Percentiles rank a stretch among this genome's conserved stretches.
Conservation (phyloP, 1,284 basidiomycete genomes). For the Cutaneotrichosporon mucoides region DNA sequence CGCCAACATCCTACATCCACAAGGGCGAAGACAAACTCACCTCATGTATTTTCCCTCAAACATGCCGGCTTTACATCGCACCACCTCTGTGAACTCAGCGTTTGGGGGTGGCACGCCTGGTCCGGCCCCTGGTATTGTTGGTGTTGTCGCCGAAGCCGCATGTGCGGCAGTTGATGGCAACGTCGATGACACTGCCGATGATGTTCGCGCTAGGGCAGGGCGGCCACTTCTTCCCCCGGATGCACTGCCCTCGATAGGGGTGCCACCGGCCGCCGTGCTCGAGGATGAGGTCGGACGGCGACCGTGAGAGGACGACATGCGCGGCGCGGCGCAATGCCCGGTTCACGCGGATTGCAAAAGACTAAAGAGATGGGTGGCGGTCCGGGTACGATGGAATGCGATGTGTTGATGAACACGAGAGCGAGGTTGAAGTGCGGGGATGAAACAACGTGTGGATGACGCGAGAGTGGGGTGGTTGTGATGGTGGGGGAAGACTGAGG, state of each 20-base stretch:
- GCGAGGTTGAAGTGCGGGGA: neutral
- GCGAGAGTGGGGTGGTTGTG: too few species aligned
- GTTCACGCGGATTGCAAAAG: neutral
- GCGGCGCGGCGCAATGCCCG: neutral
- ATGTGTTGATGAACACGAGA: too few species aligned
- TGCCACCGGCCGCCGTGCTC: neutral
- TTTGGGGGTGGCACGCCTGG: neutral
- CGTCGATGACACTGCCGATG: neutral
- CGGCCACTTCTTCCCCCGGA: too few species aligned
- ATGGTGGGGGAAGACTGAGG: too few species aligned
- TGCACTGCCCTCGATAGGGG: too few species aligned
- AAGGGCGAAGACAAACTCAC: slow-evolving; percentile 13
- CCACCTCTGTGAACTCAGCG: neutral
- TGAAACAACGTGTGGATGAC: neutral
- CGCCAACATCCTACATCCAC: neutral
- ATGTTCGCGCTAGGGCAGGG: neutral
- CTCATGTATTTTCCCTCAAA: slow-evolving; percentile 29
- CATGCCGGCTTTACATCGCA: slow-evolving; percentile 13
- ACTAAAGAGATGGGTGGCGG: neutral
- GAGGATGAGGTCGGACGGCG: neutral
- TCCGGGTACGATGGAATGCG: too few species aligned
- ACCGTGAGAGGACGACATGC: slow-evolving; percentile 1
- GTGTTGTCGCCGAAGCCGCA: neutral
- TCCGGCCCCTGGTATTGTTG: neutral
- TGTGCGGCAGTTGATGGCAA: neutral